Base-by-base conservation (phyloP, 148 eudicot species). In the Simmondsia chinensis region DNA sequence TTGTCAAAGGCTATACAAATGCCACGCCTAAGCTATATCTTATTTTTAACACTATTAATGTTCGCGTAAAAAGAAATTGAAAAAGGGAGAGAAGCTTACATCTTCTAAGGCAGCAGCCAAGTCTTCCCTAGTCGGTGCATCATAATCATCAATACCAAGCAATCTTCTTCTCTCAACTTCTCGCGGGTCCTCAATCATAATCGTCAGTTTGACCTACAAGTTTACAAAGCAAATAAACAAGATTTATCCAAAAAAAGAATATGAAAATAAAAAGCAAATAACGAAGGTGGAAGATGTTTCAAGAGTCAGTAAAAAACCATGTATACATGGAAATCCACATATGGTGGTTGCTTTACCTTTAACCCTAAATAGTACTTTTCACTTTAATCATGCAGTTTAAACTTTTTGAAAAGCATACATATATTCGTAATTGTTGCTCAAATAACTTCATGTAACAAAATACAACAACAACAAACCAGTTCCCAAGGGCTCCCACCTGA, bases 131-230 rank as follows among this genome's bases (percentile, higher is more conserved):
- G 93, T 64, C 50, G 97, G 97, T 49, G 75, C 80, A 53, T 81
- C 81, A 35, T 72, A 74, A 59, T 84, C 97, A 40, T 89, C 97
- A 48, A 89, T 81, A 21, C 97, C 97, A 33, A 84, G 74, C 34
- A 84, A 69, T 57, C 97, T 74, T 61, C 64, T 63, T 43, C 97
- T 64, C 68, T 89, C 95, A 40, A 73, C 73, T 57, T 89, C 97
- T 63, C 95, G 78, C 1, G 93, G 93, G 45, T 89, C 97, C 70
- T 89, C 97, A 53, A 89, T 89, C 82, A 68, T 52, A 26, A 89
- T 21, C 1, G 97, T 89, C 63, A 89, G 63, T 52, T 89, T 89
- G 12, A 89, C 97, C 97, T 85, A 44, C 57, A 59, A 20, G 24
- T 7, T 8, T n/a, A 1, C 4, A 32, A 57, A 13, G n/a, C 20